phyloP scores from a whole-genome alignment of 1,139 yeast genomes.

The Geotrichum aggregatum region DNA sequence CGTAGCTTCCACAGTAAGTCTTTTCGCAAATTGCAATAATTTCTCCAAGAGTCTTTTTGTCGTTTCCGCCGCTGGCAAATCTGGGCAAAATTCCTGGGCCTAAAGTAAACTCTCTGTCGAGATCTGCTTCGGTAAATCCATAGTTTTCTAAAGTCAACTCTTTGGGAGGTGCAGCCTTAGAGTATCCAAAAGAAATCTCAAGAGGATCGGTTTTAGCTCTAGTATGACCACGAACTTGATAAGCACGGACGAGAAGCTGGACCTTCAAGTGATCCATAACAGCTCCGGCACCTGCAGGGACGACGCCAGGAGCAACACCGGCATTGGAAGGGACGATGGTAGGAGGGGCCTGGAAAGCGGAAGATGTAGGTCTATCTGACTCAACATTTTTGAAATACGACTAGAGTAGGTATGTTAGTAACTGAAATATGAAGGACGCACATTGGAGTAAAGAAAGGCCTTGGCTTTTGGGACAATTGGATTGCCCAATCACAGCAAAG shows the following conservation, averaged over 20 bases:
- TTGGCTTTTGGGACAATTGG: neutral
- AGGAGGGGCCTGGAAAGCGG: constrained; percentile 89
- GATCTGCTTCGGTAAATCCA: constrained; percentile 81
- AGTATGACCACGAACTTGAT: constrained; percentile 96
- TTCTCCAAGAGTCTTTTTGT: constrained; percentile 61
- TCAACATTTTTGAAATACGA: constrained; percentile 88
- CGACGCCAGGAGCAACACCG: constrained; percentile 60
- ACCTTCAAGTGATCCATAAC: constrained; percentile 89
- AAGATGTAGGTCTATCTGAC: constrained; percentile 58
- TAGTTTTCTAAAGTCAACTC: constrained; percentile 90
- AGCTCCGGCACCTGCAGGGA: constrained; percentile 44
- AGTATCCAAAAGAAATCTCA: constrained; percentile 79
- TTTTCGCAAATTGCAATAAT: constrained; percentile 73
- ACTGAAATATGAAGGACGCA: neutral
- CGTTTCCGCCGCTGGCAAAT: constrained; percentile 63
- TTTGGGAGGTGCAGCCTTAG: constrained; percentile 56
- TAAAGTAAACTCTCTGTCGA: constrained; percentile 75
- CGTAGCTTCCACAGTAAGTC: constrained; percentile 83
- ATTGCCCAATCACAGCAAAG: constrained; percentile 1
- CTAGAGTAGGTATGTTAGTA: constrained; percentile 28
- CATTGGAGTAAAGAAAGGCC: neutral
- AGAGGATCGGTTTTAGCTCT: constrained; percentile 94
- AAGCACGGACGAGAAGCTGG: constrained; percentile 94
- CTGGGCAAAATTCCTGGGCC: constrained; percentile 98
- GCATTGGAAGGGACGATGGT: constrained; percentile 69